Percentiles rank a stretch among this genome's conserved stretches.
Evolutionary conservation across 1,139 yeast genomes (phyloP).

Genomic region (Blastobotrys petasosporus): DNA sequence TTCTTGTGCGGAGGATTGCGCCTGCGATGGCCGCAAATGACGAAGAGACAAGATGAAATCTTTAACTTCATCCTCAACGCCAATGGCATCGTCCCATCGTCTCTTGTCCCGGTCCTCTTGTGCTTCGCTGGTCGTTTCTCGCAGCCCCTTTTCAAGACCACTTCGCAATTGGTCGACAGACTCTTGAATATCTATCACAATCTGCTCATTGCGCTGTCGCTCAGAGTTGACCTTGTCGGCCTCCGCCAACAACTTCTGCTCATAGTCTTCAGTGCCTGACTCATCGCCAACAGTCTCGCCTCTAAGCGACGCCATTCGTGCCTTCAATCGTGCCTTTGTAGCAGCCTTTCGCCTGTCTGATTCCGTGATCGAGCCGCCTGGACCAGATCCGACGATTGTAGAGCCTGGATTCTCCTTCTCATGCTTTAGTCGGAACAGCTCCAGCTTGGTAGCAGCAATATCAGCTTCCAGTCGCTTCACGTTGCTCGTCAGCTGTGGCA

Average conservation of each 20-base stretch:
- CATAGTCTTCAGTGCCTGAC: conserved; percentile 44
- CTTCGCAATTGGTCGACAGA: conserved; percentile 68
- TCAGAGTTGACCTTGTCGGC: conserved; percentile 52
- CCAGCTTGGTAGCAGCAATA: conserved; percentile 62
- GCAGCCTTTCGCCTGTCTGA: conserved; percentile 72
- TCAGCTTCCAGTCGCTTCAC: conserved; percentile 60
- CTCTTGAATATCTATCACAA: conserved; percentile 64
- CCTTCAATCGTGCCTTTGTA: conserved; percentile 68
- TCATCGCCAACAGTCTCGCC: conserved; percentile 53
- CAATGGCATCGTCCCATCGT: conserved; percentile 84
- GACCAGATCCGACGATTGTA: conserved; percentile 71
- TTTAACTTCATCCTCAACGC: conserved; percentile 62
- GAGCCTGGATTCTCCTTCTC: conserved; percentile 63
- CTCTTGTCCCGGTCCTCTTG: conserved; percentile 50
- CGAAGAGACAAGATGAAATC: conserved; percentile 56
- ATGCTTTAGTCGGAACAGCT: conserved; percentile 50
- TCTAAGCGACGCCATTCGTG: conserved; percentile 87
- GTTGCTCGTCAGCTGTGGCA: conserved; percentile 61
- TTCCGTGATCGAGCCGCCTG: conserved; percentile 78
- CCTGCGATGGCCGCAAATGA: conserved; percentile 22
- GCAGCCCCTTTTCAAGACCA: conserved; percentile 44
- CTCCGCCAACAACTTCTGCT: conserved; percentile 51
- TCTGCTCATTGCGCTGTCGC: conserved; percentile 46
- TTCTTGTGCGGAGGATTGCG: background rate
- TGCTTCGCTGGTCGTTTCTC: conserved; percentile 32